Conservation (phyloP, 805 yeast species). For the Saccharomycopsis sp. region DNA sequence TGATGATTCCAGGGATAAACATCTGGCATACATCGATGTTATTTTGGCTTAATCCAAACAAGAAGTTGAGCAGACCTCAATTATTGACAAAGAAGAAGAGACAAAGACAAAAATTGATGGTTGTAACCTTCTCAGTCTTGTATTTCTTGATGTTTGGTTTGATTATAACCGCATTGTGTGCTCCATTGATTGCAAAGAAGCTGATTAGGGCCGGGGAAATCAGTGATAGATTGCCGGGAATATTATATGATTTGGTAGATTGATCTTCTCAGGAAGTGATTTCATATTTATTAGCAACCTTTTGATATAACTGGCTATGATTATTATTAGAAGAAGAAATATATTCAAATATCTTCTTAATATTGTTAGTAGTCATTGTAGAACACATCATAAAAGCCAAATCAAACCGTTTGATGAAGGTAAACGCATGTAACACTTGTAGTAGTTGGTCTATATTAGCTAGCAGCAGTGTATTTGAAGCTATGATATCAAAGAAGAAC, state of each 20-base stretch:
- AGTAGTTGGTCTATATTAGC: background rate
- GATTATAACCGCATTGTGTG: background rate
- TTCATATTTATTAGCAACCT: background rate
- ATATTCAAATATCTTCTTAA: background rate
- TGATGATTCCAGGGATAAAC: slow-evolving; percentile 51
- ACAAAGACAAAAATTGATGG: slow-evolving; percentile 30
- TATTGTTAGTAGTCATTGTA: background rate
- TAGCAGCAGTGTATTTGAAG: background rate
- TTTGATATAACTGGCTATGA: background rate
- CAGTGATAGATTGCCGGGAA: background rate
- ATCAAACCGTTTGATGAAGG: background rate
- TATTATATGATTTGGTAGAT: background rate
- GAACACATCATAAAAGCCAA: background rate
- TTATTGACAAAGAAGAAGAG: slow-evolving; percentile 38
- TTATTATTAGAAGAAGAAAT: background rate
- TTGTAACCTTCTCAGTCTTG: slow-evolving; percentile 31
- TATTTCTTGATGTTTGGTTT: slow-evolving; percentile 29
- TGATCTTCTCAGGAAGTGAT: background rate
- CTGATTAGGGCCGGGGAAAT: background rate
- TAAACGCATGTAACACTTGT: background rate
- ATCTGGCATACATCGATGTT: slow-evolving; percentile 53
- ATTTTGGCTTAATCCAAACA: slow-evolving; percentile 51
- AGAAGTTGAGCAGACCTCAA: slow-evolving; percentile 42
- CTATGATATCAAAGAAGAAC: background rate
- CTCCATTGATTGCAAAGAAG: slow-evolving; percentile 4